Conservation (phyloP, 2,329 filamentous ascomycete species). For the Colletotrichum zoysiae region DNA sequence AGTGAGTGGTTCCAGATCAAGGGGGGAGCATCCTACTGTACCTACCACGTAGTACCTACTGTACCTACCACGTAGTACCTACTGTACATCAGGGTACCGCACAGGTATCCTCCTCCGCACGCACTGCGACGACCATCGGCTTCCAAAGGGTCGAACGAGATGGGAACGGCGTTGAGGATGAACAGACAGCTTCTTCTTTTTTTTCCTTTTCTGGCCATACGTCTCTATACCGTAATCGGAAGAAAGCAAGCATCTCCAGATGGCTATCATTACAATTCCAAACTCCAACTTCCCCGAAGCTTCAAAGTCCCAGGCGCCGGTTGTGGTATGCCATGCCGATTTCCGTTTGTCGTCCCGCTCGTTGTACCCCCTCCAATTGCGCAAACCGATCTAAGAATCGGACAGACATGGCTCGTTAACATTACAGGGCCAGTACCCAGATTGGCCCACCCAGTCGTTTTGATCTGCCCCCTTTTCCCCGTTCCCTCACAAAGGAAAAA, state of each 20-base stretch:
- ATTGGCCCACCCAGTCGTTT: conserved; percentile 32
- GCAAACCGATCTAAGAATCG: conserved; percentile 38
- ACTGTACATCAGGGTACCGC: neutral
- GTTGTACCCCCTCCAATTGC: conserved; percentile 19
- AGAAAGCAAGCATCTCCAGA: conserved; percentile 26
- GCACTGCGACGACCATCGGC: neutral
- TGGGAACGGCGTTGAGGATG: neutral
- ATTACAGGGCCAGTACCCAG: conserved; percentile 41
- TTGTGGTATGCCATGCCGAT: conserved; percentile 32
- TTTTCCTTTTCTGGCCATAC: neutral
- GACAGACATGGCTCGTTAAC: conserved; percentile 38
- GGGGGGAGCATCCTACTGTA: neutral
- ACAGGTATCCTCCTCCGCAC: neutral
- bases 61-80: too few relatives aligned
- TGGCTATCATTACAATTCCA: conserved; percentile 33
- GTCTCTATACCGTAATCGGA: conserved; percentile 17
- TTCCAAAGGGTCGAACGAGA: conserved; percentile 5
- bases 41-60: too few relatives aligned
- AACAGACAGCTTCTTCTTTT: conserved; percentile 1
- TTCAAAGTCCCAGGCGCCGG: conserved; percentile 28
- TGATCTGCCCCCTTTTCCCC: conserved; percentile 24
- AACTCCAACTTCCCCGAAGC: conserved; percentile 16
- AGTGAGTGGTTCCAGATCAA: conserved; percentile 16
- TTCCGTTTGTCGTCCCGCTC: conserved; percentile 9
- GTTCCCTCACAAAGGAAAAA: conserved; percentile 24